These are phyloP conservation scores for Aspergillus calidoustus DNA, from an alignment of 2,329 filamentous ascomycete species.

Conservation along the genomic window DNA sequence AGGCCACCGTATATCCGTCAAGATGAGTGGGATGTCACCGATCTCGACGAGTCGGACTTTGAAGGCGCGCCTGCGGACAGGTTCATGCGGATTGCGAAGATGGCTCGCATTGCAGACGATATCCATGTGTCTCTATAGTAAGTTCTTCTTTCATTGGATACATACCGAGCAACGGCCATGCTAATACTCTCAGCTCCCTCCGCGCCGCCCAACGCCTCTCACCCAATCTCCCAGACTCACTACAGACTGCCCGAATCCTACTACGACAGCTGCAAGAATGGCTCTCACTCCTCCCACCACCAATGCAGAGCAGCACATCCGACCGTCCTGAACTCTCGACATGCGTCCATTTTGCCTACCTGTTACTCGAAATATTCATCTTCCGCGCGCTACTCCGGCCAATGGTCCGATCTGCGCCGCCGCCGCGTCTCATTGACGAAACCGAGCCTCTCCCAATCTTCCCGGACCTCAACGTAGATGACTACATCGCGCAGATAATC, in stretches of 20 bases:
- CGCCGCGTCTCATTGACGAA: slow-evolving; percentile 32
- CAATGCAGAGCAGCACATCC: background rate
- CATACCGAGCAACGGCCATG: background rate
- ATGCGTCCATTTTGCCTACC: slow-evolving; percentile 39
- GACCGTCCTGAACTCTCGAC: slow-evolving; percentile 1
- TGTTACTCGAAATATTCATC: slow-evolving; percentile 41
- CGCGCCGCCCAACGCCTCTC: slow-evolving; percentile 36
- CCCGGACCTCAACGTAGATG: slow-evolving; percentile 23
- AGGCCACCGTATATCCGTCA: slow-evolving; percentile 41
- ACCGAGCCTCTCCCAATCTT: slow-evolving; percentile 1
- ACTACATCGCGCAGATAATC: slow-evolving; percentile 31
- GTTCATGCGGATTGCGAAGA: slow-evolving; percentile 5
- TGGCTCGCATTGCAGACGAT: slow-evolving; percentile 37
- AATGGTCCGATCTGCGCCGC: slow-evolving; percentile 33
- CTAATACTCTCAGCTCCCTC: slow-evolving; percentile 29
- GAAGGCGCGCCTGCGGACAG: background rate
- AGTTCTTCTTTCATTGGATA: slow-evolving; percentile 7
- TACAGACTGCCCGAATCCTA: slow-evolving; percentile 33
- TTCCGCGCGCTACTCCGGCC: slow-evolving; percentile 42
- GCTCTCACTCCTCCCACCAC: slow-evolving; percentile 24
- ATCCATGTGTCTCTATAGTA: slow-evolving; percentile 40
- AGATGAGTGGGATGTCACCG: slow-evolving; percentile 42
- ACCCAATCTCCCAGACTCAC: slow-evolving; percentile 34
- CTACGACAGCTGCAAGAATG: slow-evolving; percentile 36
- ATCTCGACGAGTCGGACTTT: slow-evolving; percentile 37